Conservation (phyloP, 2,329 filamentous ascomycete species). For the Talaromyces piceae region DNA sequence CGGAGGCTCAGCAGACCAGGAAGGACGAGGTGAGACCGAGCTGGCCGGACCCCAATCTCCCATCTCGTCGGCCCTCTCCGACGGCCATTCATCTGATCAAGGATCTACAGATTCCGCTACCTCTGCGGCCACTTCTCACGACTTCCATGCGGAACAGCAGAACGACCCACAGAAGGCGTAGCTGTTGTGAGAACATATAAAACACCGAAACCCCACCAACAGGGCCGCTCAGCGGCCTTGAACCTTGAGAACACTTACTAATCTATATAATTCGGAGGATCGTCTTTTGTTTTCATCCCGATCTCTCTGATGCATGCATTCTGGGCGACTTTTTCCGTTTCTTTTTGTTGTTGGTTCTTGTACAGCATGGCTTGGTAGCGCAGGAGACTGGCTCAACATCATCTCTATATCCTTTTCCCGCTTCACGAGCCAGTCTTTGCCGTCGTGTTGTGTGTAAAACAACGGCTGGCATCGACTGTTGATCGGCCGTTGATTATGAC, state of each 20-base stretch:
- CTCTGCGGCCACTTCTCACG: slow-evolving; percentile 16
- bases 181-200: background rate
- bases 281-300: background rate
- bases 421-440: background rate
- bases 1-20: slow-evolving; percentile 12
- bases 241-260: background rate
- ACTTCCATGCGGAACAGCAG: slow-evolving; percentile 8
- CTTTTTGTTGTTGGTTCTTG: slow-evolving; percentile 4
- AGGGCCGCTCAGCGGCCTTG: too few species aligned
- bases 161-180: slow-evolving; percentile 4
- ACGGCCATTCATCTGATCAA: slow-evolving; percentile 17
- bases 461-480: slow-evolving; percentile 3
- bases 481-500: slow-evolving; percentile 1
- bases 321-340: background rate
- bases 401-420: background rate
- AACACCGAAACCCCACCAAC: background rate
- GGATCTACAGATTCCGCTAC: slow-evolving; percentile 17
- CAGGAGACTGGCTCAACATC: background rate
- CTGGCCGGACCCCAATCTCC: slow-evolving; percentile 14
- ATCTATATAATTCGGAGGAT: background rate
- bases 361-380: slow-evolving; percentile 2
- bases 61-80: slow-evolving; percentile 13
- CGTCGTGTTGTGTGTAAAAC: slow-evolving; percentile 1
- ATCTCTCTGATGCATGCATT: background rate
- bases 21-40: slow-evolving; percentile 15